Percentiles rank a stretch among this genome's conserved stretches.
These are phyloP conservation scores for Tuctoria greenei DNA, from an alignment of 176 grass and related monocot genomes.

Conservation along the genomic window DNA sequence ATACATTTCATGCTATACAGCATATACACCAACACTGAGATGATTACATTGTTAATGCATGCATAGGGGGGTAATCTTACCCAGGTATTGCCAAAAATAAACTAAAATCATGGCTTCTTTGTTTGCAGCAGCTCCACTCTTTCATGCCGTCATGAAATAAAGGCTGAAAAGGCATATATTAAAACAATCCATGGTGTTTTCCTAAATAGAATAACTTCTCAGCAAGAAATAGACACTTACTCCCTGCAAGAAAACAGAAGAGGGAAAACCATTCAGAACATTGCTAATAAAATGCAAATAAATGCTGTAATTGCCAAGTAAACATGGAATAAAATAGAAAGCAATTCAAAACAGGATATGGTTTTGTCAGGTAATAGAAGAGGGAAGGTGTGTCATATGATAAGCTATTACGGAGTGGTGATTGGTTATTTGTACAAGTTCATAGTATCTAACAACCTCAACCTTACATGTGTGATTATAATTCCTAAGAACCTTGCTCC, in stretches of 20 bases:
- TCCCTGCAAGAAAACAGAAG: constrained; percentile 58
- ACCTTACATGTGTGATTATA: not conserved
- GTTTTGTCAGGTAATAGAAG: not conserved
- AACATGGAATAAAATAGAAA: not conserved
- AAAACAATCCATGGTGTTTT: constrained; percentile 31
- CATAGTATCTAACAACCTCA: not conserved
- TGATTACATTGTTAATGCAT: not conserved
- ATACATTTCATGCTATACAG: not conserved
- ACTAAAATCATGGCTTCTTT: constrained; percentile 99
- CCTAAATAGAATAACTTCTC: constrained; percentile 28
- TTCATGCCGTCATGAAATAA: constrained; percentile 95
- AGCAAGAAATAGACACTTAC: constrained; percentile 63
- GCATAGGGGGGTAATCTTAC: constrained; percentile 45
- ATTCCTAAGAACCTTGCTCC: not conserved
- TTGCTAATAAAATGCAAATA: not conserved
- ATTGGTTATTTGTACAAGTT: constrained; percentile 8
- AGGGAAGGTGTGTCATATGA: not conserved
- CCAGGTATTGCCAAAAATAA: constrained; percentile 98
- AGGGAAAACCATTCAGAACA: constrained; percentile 27
- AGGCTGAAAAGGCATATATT: constrained; percentile 61
- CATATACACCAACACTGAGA: not conserved
- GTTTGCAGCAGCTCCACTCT: constrained; percentile 98
- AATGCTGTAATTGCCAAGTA: not conserved
- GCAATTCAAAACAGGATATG: not conserved
- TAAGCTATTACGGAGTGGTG: not conserved